Percentiles rank a stretch among this genome's conserved stretches.
phyloP scores from a whole-genome alignment of 306 rosid species.

The Purshia tridentata region DNA sequence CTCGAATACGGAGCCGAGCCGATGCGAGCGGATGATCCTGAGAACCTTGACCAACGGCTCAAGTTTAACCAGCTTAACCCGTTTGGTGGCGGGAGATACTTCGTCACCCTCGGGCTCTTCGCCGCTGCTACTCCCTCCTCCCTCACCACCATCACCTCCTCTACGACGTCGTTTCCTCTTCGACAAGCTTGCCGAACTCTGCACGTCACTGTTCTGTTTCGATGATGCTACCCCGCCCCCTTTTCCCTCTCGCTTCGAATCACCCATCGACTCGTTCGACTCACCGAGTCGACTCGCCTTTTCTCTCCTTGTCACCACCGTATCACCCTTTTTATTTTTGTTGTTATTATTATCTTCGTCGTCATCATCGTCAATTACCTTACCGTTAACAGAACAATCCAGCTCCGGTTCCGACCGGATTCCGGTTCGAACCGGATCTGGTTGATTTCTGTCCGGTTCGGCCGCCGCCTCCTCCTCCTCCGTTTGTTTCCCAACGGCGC shows the following conservation, averaged over 20 bases:
- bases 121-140: constrained; percentile 36
- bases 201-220: constrained; percentile 50
- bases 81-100: constrained; percentile 54
- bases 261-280: constrained; percentile 21
- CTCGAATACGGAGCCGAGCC: constrained; percentile 54
- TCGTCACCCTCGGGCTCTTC: constrained; percentile 45
- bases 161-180: constrained; percentile 36
- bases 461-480: constrained; percentile 10
- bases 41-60: constrained; percentile 50
- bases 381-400: constrained; percentile 22
- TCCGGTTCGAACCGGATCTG: constrained; percentile 26
- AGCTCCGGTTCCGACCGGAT: constrained; percentile 19
- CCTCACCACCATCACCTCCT: constrained; percentile 17
- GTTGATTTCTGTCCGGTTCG: constrained; percentile 20
- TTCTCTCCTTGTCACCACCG: no score
- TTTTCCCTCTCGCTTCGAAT: constrained; percentile 28
- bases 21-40: constrained; percentile 43
- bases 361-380: constrained; percentile 10
- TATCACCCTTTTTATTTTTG: not conserved
- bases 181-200: constrained; percentile 49
- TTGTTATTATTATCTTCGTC: not conserved
- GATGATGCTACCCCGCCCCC: constrained; percentile 7
- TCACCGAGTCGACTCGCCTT: constrained; percentile 18
- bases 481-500: constrained; percentile 11
- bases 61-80: constrained; percentile 36